phyloP scores from a whole-genome alignment of 2,329 filamentous ascomycete species.

The Calonectria naviculata region DNA sequence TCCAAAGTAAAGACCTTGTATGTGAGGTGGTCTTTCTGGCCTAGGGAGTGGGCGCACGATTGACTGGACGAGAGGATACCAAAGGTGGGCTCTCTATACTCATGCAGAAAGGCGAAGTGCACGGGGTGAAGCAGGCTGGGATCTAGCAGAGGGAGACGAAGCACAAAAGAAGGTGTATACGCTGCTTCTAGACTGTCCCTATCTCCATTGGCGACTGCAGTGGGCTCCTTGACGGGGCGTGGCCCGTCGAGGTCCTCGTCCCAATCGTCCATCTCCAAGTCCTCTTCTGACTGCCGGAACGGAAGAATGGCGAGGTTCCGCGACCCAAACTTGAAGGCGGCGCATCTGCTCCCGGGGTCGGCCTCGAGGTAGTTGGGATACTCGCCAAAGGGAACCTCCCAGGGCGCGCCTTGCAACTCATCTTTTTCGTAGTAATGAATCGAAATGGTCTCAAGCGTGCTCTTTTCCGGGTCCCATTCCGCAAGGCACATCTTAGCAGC shows the following conservation, averaged over 20 bases:
- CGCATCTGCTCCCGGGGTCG: constrained; percentile 93
- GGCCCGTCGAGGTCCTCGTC: constrained; percentile 83
- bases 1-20: constrained; percentile 98
- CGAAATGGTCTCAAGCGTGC: constrained; percentile 86
- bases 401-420: constrained; percentile 84
- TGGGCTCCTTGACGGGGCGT: constrained; percentile 61
- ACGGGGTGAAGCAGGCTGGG: constrained; percentile 88
- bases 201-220: constrained; percentile 48
- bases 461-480: constrained; percentile 89
- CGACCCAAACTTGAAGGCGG: constrained; percentile 90
- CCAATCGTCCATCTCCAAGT: constrained; percentile 92
- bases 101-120: constrained; percentile 92
- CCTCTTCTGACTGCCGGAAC: constrained; percentile 87
- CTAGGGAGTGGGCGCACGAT: constrained; percentile 79
- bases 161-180: constrained; percentile 91
- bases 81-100: constrained; percentile 98
- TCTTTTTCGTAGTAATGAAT: constrained; percentile 99
- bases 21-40: constrained; percentile 85
- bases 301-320: constrained; percentile 93
- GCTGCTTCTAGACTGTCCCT: constrained; percentile 66
- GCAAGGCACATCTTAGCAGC: constrained; percentile 94
- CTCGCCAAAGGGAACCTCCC: constrained; percentile 79
- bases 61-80: constrained; percentile 87
- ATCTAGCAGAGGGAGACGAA: constrained; percentile 90
- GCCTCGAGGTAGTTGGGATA: constrained; percentile 86